Conservation (phyloP, 345 rosid genomes). For the Triadica sebifera region DNA sequence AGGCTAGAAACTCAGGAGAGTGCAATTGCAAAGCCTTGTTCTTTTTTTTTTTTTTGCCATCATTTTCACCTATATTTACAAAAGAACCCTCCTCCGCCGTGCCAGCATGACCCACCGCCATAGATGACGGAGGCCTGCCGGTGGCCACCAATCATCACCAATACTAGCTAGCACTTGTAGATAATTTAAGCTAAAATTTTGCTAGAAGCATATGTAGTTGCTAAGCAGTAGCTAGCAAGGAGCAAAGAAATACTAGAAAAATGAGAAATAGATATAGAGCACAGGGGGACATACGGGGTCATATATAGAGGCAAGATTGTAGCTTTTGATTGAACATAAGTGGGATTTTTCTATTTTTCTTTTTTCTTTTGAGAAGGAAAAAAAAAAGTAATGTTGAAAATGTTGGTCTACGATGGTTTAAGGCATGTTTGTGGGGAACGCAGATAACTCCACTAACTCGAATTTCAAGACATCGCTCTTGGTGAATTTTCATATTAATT, state of each 20-base stretch:
- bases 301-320: slow-evolving; percentile 58
- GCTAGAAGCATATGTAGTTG: slow-evolving; percentile 1
- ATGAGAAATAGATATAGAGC: slow-evolving; percentile 23
- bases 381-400: slow-evolving; percentile 34
- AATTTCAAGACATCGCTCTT: slow-evolving; percentile 41
- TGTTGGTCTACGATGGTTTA: slow-evolving; percentile 31
- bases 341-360: slow-evolving; percentile 15
- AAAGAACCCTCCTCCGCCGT: slow-evolving; percentile 22
- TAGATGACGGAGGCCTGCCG: slow-evolving; percentile 6
- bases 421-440: slow-evolving; percentile 63
- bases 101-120: slow-evolving; percentile 18
- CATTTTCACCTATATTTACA: slow-evolving; percentile 36
- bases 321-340: slow-evolving; percentile 38
- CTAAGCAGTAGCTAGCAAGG: background rate
- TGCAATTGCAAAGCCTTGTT: slow-evolving; percentile 63
- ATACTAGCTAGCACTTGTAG: background rate
- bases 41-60: slow-evolving; percentile 12
- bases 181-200: background rate
- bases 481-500: slow-evolving; percentile 49
- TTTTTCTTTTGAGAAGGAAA: background rate
- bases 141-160: slow-evolving; percentile 11
- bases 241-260: background rate
- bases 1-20: slow-evolving; percentile 66
- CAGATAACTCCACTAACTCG: slow-evolving; percentile 67
- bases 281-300: slow-evolving; percentile 43